These are phyloP conservation scores for Solanum virginianum DNA, from an alignment of 257 asterid species.

Conservation along the genomic window DNA sequence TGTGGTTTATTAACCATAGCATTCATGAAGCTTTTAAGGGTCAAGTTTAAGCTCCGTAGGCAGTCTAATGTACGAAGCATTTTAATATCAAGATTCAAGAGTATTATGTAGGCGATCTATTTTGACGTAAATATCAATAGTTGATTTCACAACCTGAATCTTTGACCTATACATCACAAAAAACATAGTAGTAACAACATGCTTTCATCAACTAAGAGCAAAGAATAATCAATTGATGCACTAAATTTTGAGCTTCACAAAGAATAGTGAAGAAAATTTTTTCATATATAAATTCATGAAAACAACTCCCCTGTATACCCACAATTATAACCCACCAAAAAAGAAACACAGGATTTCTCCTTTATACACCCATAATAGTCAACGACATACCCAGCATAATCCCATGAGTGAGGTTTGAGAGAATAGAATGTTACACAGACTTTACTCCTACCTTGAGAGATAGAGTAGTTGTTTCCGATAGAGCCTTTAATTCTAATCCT, in stretches of 20 bases:
- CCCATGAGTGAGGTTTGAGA: not conserved
- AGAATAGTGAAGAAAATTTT: not conserved
- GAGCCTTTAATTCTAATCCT: not conserved
- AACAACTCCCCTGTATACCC: not conserved
- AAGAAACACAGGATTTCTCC: constrained; percentile 1
- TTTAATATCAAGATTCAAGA: too few relatives aligned
- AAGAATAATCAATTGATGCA: not conserved
- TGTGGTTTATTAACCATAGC: not conserved
- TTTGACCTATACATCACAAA: not conserved
- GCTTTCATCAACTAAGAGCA: not conserved
- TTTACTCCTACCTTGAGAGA: not conserved
- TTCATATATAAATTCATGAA: not conserved
- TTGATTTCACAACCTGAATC: not conserved
- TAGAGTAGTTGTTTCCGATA: not conserved
- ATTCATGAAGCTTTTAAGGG: not conserved
- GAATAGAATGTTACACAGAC: not conserved
- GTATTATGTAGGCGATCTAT: not conserved
- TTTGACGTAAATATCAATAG: not conserved
- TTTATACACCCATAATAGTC: constrained; percentile 11
- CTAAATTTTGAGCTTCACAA: not conserved
- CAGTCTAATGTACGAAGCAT: not conserved
- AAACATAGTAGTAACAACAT: not conserved
- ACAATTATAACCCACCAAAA: not conserved
- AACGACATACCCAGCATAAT: not conserved
- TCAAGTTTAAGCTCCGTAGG: not conserved